Evolutionary conservation across 306 rosid genomes (phyloP).

Genomic region (Acacia acuminata): DNA sequence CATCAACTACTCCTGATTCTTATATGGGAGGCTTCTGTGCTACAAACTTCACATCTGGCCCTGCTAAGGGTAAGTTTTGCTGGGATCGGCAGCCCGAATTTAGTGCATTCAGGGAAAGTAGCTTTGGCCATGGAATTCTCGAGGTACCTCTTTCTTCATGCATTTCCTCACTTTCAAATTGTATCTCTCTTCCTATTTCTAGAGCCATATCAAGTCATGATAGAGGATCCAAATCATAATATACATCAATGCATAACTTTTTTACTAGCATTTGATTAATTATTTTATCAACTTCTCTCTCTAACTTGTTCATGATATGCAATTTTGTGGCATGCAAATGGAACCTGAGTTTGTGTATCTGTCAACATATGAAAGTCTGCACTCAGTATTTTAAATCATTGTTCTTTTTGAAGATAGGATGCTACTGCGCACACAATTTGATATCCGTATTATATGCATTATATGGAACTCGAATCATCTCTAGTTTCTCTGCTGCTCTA

Average conservation of each 20-base stretch:
- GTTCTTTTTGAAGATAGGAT: neutral
- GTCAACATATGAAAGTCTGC: neutral
- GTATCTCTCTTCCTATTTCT: too few species aligned
- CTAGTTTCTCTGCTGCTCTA: neutral
- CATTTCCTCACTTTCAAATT: neutral
- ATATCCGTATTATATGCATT: neutral
- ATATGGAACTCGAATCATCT: neutral
- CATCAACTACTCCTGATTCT: slow-evolving; percentile 49
- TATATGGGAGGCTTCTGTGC: slow-evolving; percentile 68
- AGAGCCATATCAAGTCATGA: neutral
- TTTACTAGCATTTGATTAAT: neutral
- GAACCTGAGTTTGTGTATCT: neutral
- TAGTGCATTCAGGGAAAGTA: slow-evolving; percentile 77
- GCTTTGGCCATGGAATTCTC: slow-evolving; percentile 79
- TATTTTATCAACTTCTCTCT: neutral
- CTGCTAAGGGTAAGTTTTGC: slow-evolving; percentile 65
- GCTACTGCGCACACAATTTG: neutral
- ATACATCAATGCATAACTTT: neutral
- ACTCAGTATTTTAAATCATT: neutral
- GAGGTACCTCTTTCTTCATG: slow-evolving; percentile 51
- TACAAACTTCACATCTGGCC: slow-evolving; percentile 59
- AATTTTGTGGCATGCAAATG: neutral
- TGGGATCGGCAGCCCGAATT: slow-evolving; percentile 78
- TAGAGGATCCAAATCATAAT: neutral
- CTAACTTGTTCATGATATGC: neutral